These are phyloP conservation scores for Aspergillus pseudotamarii DNA, from an alignment of 2,329 filamentous ascomycete species.

Conservation along the genomic window DNA sequence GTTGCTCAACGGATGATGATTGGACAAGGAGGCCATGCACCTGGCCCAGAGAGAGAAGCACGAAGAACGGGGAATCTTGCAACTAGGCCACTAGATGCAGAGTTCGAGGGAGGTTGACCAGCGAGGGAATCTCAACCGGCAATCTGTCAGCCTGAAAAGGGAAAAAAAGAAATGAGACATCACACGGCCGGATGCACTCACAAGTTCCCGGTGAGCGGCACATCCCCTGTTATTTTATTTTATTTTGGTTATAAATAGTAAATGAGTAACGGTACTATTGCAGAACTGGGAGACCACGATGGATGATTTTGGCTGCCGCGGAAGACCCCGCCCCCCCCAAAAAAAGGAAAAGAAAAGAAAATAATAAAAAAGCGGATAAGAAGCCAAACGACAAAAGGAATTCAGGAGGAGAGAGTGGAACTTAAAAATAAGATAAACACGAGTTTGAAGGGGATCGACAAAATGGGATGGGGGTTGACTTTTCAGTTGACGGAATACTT, in stretches of 20 bases:
- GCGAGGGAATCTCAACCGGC: neutral
- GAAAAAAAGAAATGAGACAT: conserved; percentile 8
- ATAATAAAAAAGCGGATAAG: neutral
- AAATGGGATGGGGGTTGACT: neutral
- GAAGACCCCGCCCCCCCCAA: neutral
- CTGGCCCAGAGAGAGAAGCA: neutral
- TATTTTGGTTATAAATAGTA: conserved; percentile 1
- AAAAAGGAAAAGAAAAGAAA: neutral
- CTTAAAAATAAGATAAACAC: neutral
- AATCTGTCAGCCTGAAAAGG: neutral
- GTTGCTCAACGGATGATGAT: conserved; percentile 13
- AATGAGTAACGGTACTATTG: conserved; percentile 1
- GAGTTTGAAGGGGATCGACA: neutral
- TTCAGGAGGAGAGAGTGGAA: neutral
- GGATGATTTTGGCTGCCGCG: neutral
- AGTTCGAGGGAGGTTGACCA: neutral
- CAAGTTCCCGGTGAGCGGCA: neutral
- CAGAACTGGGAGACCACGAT: neutral
- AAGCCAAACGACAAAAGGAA: neutral
- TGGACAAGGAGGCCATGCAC: conserved; percentile 9
- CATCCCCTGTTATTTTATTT: neutral
- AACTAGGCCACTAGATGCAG: neutral
- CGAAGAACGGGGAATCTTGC: neutral
- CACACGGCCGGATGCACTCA: conserved; percentile 2
- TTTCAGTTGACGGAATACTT: neutral